A percentile compares a stretch with the other conserved stretches of the same genome.
phyloP scores from a whole-genome alignment of 2,329 filamentous ascomycete genomes.

The Ophiobolus disseminans region DNA sequence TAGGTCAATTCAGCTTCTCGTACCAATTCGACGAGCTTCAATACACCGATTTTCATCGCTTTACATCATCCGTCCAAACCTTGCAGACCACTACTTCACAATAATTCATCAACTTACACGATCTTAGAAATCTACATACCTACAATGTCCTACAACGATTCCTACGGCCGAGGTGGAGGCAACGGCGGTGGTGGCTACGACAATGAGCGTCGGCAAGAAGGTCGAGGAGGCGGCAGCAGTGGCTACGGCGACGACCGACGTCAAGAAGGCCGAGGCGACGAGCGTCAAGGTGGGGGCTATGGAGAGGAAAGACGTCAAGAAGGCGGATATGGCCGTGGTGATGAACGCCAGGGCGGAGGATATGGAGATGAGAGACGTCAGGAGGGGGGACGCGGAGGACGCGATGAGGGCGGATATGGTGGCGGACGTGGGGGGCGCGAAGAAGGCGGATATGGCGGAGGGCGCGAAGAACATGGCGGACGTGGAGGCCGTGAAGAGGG shows the following conservation, averaged over 20 bases:
- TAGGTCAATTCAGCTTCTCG: neutral
- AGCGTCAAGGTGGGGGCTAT: conserved; percentile 12
- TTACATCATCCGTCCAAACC: neutral
- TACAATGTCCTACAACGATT: conserved; percentile 37
- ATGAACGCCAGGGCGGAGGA: conserved; percentile 21
- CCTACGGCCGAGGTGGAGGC: conserved; percentile 20
- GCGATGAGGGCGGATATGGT: conserved; percentile 16
- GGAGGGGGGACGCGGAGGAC: too few species aligned
- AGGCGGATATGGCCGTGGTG: conserved; percentile 4
- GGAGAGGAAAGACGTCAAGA: conserved; percentile 26
- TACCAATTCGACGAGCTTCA: neutral
- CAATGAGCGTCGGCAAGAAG: conserved; percentile 23
- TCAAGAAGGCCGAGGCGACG: conserved; percentile 7
- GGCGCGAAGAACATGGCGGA: conserved; percentile 17
- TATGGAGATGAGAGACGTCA: conserved; percentile 19
- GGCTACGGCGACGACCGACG: conserved; percentile 11
- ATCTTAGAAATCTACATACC: neutral
- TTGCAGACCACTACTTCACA: neutral
- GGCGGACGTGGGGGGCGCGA: too few species aligned
- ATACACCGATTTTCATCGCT: too few species aligned
- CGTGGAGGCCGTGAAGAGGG: conserved; percentile 11
- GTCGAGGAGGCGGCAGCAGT: conserved; percentile 18
- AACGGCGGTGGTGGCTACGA: conserved; percentile 24
- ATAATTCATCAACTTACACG: neutral
- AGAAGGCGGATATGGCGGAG: too few species aligned